Evolutionary conservation across 1,284 basidiomycete genomes (phyloP), one percentile per base, ranked within the genome.

Genomic region (Kwoniella shivajii): DNA sequence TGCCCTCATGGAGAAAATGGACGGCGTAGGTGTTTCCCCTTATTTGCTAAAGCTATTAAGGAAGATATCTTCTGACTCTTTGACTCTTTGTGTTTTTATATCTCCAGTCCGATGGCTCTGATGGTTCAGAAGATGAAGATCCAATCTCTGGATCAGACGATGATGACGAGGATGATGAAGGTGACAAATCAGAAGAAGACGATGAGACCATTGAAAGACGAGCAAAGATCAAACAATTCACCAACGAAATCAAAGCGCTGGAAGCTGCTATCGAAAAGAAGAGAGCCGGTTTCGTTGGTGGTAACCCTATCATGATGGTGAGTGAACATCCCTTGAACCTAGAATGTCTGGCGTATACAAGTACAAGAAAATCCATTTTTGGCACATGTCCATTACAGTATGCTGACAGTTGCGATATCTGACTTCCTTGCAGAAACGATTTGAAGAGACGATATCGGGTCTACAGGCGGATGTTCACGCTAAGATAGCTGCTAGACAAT

Each of bases 391-490:
- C n/a, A n/a, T n/a, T n/a, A n/a, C n/a, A n/a, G n/a, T n/a, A n/a
- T n/a, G n/a, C n/a, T n/a, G n/a, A 20, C 14, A 20, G 13, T 11
- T 42, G 22, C 11, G 16, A 48, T 24, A 16, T 36, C 47, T 39
- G 9, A 49, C 26, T 29, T 27, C n/a, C 50, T 20, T 55, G 26
- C 65, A 93, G 88, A 89, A 89, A 84, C 91, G 93, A 33, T 95
- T 95, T 78, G 91, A 95, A 75, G 92, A 95, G 73, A 88, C 90
- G 4, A 80, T 95, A 66, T 88, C 87, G 79, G 94, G 93, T 74
- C 81, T 96, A 52, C 85, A 88, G 41, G 85, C 86, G 34, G 92
- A 96, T 71, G 79, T 95, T 46, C 90, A 92, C 63, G 86, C 88
- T 81, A 95, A 94, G 74, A 79, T 85, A n/a, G 83, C 84, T 0